A percentile compares a stretch with the other conserved stretches of the same genome.
phyloP scores from a whole-genome alignment of 768 basidiomycete genomes.

The Neoboletus brunneissimus region DNA sequence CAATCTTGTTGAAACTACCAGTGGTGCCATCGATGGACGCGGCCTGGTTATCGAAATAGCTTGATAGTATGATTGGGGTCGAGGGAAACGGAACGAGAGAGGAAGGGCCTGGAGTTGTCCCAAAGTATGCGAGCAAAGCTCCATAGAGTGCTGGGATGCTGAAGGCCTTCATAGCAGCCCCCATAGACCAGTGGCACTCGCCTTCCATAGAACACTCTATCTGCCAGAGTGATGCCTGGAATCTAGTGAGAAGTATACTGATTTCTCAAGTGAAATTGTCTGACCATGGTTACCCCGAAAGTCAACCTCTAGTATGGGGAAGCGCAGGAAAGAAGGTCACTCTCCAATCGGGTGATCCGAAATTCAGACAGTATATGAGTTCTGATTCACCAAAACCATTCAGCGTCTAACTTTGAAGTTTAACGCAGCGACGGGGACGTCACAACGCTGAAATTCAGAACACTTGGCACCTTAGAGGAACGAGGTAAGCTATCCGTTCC shows the following conservation, averaged over 20 bases:
- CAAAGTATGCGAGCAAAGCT: conserved; percentile 19
- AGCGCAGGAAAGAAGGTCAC: not conserved
- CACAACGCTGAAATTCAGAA: not conserved
- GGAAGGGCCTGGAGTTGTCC: not conserved
- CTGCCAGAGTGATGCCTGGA: conserved; percentile 6
- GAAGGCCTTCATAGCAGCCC: conserved; percentile 16
- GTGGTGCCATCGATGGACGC: conserved; percentile 38
- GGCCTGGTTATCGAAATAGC: conserved; percentile 42
- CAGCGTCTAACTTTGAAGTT: not conserved
- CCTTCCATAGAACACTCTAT: conserved; percentile 6
- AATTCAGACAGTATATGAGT: not conserved
- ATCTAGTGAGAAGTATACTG: not conserved
- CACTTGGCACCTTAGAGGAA: not conserved
- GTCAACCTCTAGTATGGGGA: not conserved
- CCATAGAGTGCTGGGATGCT: conserved; percentile 24
- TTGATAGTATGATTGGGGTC: conserved; percentile 26
- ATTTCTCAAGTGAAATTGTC: not conserved
- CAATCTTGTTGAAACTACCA: conserved; percentile 40
- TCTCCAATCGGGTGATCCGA: not conserved
- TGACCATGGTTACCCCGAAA: conserved; percentile 15
- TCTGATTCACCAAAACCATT: not conserved
- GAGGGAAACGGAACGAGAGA: conserved; percentile 33
- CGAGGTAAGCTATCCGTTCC: not conserved
- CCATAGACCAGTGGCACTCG: conserved; percentile 9
- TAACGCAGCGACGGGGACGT: not conserved